Evolutionary conservation across 495 filamentous ascomycete species (phyloP).

Genomic region (Tuber borchii): DNA sequence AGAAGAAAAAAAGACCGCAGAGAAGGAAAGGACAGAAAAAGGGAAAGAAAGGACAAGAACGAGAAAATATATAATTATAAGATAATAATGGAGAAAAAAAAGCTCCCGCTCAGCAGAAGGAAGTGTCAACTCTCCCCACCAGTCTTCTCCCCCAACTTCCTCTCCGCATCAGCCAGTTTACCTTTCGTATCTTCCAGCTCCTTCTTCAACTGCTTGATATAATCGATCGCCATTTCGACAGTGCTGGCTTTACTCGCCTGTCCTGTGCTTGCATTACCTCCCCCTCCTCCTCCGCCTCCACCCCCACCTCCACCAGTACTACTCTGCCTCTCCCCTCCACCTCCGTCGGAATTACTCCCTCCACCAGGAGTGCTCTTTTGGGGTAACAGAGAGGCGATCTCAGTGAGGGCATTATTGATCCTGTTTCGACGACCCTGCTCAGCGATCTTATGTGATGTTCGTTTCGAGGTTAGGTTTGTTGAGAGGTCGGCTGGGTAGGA

Average conservation of each 20-base stretch:
- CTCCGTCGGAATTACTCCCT: slow-evolving; percentile 42
- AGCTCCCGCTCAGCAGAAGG: neutral
- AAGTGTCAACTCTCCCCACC: slow-evolving; percentile 3
- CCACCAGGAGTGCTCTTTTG: slow-evolving; percentile 43
- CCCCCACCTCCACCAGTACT: slow-evolving; percentile 43
- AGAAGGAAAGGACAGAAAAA: neutral
- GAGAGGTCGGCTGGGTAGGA: slow-evolving; percentile 85
- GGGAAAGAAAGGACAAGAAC: neutral
- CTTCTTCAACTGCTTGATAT: slow-evolving; percentile 77
- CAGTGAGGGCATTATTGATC: slow-evolving; percentile 87
- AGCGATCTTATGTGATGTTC: slow-evolving; percentile 94
- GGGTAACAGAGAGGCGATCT: slow-evolving; percentile 80
- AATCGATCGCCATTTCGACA: slow-evolving; percentile 91
- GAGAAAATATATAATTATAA: neutral
- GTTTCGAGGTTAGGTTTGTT: slow-evolving; percentile 89
- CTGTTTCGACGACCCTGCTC: slow-evolving; percentile 92
- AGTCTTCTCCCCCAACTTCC: slow-evolving; percentile 9
- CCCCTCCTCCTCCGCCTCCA: slow-evolving; percentile 46
- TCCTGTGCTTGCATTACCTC: slow-evolving; percentile 13
- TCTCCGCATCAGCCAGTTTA: slow-evolving; percentile 28
- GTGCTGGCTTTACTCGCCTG: slow-evolving; percentile 79
- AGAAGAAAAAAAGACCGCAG: neutral
- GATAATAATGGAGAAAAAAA: neutral
- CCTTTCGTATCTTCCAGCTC: slow-evolving; percentile 61
- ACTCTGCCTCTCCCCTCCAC: slow-evolving; percentile 34